These are phyloP conservation scores for Tilletia indica DNA, from an alignment of 1,284 basidiomycete genomes.

Conservation along the genomic window DNA sequence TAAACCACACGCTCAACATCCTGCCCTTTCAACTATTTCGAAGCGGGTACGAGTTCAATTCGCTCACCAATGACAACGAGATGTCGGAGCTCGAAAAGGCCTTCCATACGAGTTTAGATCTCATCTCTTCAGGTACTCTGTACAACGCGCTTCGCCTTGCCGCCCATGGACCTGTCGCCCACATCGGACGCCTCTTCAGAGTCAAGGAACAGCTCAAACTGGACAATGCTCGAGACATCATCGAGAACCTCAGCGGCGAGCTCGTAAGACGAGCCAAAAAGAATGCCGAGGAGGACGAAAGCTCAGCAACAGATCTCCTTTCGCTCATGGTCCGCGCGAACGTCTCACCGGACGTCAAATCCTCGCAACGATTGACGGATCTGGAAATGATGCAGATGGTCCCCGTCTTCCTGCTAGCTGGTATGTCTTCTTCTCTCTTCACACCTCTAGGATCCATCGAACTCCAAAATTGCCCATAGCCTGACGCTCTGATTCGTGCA, in stretches of 20 bases:
- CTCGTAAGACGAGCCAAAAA: background rate
- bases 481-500: slow-evolving; percentile 60
- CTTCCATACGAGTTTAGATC: background rate
- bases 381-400: background rate
- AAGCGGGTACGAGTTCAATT: slow-evolving; percentile 11
- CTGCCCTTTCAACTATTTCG: too few species aligned
- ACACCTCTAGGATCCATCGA: background rate
- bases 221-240: background rate
- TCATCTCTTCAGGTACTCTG: background rate
- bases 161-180: background rate
- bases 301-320: background rate
- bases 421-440: background rate
- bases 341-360: background rate
- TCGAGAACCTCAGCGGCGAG: background rate
- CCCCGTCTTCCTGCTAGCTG: background rate
- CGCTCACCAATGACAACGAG: background rate
- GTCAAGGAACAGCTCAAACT: background rate
- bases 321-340: slow-evolving; percentile 7
- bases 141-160: background rate
- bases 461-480: background rate
- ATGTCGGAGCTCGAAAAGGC: background rate
- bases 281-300: background rate
- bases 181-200: background rate
- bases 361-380: background rate
- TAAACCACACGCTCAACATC: too few species aligned